Evolutionary conservation across 1,284 basidiomycete genomes (phyloP), one percentile per base, ranked within the genome.

Genomic region (Rhodotorula sp.): DNA sequence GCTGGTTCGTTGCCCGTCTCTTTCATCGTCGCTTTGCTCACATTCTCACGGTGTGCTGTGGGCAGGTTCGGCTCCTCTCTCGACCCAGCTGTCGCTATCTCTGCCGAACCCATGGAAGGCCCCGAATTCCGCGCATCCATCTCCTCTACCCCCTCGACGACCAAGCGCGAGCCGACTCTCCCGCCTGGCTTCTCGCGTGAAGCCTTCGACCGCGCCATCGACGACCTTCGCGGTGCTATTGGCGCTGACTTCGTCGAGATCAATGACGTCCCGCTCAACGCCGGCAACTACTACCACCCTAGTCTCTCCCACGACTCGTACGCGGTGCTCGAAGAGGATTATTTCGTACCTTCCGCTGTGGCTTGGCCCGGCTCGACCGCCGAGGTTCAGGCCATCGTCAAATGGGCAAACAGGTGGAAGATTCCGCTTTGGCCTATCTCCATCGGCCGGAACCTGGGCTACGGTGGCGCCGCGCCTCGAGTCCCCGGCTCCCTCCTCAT

Each of bases 401-500:
- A 64, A 32, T 57, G 58, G 39, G 74, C 74, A 6, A 77, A 77
- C 64, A 39, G 71, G 5, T 65, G 71, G 60, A 66, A 62, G 30
- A 66, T 75, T 52, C 71, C 76, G 32, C 49, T 78, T 15, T 72
- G 64, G 48, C 66, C 77, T n/a, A 55, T 72, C 49, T 58, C 62
- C 3, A 70, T 77, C 34, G 76, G 76, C 0, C 57, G 76, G 5
- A 77, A 77, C 60, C 66, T 77, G 7, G 76, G 76, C 2, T 77
- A 77, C 34, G 76, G 76, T 15, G 76, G 76, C 8, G 39, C 73
- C 2, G 72, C 72, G 0, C 73, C 72, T 20, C 72, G 74, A 9
- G 63, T 77, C 9, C 72, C 73, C 24, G 76, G 76, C 29, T 67
- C 74, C 6, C 68, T 68, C n/a, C 57, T 73, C 1, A 29, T 77